A percentile compares a stretch with the other conserved stretches of the same genome.
These are phyloP conservation scores for Dactylis glomerata DNA, from an alignment of 176 grass and related monocot genomes.

Conservation along the genomic window DNA sequence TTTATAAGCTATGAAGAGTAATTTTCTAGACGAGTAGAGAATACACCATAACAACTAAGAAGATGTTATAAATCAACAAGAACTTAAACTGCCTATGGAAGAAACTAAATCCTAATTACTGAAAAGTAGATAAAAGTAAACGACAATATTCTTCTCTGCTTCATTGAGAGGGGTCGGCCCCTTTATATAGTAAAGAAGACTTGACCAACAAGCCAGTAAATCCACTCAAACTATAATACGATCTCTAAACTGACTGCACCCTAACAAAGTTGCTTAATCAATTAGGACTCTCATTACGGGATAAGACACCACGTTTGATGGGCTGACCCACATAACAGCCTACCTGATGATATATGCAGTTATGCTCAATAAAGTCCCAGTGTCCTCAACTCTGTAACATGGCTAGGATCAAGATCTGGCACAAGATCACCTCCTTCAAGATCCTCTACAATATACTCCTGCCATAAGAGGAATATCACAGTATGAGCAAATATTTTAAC, in stretches of 20 bases:
- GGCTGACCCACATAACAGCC: too few relatives aligned
- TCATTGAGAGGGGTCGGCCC: too few relatives aligned
- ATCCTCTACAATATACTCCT: slow-evolving; percentile 96
- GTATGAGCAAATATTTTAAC: slow-evolving; percentile 8
- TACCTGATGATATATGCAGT: slow-evolving; percentile 43
- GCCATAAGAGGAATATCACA: slow-evolving; percentile 26
- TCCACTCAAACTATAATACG: too few relatives aligned
- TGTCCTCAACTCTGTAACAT: slow-evolving; percentile 80
- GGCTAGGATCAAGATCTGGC: slow-evolving; percentile 81
- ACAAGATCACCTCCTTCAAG: slow-evolving; percentile 66
- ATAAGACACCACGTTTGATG: too few relatives aligned
- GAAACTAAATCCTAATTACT: too few relatives aligned
- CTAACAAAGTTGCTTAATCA: too few relatives aligned
- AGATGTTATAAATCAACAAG: slow-evolving; percentile 9
- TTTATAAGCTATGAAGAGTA: neutral
- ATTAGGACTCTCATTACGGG: too few relatives aligned
- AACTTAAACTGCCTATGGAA: neutral
- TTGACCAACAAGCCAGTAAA: too few relatives aligned
- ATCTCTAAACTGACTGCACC: too few relatives aligned
- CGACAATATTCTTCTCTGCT: too few relatives aligned
- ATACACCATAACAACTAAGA: neutral
- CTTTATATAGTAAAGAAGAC: too few relatives aligned
- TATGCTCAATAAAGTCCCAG: slow-evolving; percentile 81
- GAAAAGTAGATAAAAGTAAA: too few relatives aligned
- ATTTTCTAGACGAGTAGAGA: slow-evolving; percentile 11